Percentiles rank a stretch among this genome's conserved stretches.
Evolutionary conservation across 805 yeast species (phyloP).

Genomic region (Hanseniaspora vineae): DNA sequence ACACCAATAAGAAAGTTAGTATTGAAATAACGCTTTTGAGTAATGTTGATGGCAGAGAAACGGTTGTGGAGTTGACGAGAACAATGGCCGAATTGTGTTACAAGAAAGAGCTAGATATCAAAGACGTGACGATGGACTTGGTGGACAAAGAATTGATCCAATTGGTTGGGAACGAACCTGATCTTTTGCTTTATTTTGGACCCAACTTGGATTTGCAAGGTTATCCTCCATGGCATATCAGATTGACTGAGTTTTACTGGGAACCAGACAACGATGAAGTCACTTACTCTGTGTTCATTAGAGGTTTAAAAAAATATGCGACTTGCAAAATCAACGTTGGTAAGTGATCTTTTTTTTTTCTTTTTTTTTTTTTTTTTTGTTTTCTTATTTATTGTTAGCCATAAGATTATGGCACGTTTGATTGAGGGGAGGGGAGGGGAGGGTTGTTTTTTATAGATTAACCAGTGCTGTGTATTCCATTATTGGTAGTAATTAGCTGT

Average conservation of each 20-base stretch:
- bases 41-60: slow-evolving; percentile 74
- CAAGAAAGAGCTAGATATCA: slow-evolving; percentile 42
- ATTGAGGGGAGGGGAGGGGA: too few relatives aligned
- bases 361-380: too few relatives aligned
- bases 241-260: slow-evolving; percentile 84
- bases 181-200: slow-evolving; percentile 68
- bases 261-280: slow-evolving; percentile 76
- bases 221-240: slow-evolving; percentile 95
- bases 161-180: slow-evolving; percentile 87
- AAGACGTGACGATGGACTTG: slow-evolving; percentile 61
- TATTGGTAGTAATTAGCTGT: too few relatives aligned
- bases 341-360: slow-evolving; percentile 28
- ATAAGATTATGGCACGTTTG: too few relatives aligned
- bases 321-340: slow-evolving; percentile 83
- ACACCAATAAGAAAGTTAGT: slow-evolving; percentile 28
- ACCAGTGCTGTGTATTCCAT: too few relatives aligned
- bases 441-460: too few relatives aligned
- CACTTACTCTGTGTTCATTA: slow-evolving; percentile 67
- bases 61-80: slow-evolving; percentile 77
- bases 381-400: too few relatives aligned
- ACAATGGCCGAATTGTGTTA: slow-evolving; percentile 70
- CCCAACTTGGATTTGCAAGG: slow-evolving; percentile 86
- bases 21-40: slow-evolving; percentile 58
- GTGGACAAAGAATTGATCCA: slow-evolving; percentile 63
- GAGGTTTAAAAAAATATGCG: slow-evolving; percentile 65